Base-by-base conservation (phyloP, 1,139 yeast genomes). In the Fermentozyma sake region DNA sequence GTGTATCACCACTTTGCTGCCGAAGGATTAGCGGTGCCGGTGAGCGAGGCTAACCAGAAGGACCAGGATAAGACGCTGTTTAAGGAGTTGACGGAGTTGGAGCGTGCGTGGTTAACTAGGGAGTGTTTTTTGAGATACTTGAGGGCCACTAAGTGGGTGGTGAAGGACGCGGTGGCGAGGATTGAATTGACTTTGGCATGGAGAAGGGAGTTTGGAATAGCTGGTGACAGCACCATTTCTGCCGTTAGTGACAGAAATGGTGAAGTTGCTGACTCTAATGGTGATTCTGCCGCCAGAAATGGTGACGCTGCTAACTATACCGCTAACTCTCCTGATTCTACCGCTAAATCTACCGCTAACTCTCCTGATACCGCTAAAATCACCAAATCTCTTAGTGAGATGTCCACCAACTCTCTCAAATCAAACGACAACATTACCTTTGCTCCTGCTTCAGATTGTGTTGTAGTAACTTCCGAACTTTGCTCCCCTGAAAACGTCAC, bases 71-170 rank as follows among this genome's bases (percentile, higher is more conserved):
- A 32, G 7, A 27, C 39, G 6, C 35, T 39, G 21, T 48, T 37
- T 27, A 30, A 43, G 21, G 37, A 40, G 3, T 42, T 62, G 24
- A 45, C 51, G 5, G 47, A 41, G 2, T 48, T 46, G 9, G 74
- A 68, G 38, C 59, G 55, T 43, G 55, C 67, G 3, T 68, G 73
- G 73, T 48, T 68, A 32, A 65, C 72, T 2, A 49, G 70, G 39
- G 74, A 68, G 39, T 67, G 73, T 38, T 62, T 68, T 33, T 59
- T 67, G 33, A 46, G 74, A 30, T 68, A 68, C 44, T 52, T 67
- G 30, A 48, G 72, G 22, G 74, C 74, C 23, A 62, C 72, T 23
- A 67, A 66, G 39, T 68, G 74, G 74, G 46, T 52, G 29, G 47
- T 42, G 4, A 39, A 50, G 19, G 66, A 60, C 8, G 68, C 72